Base-by-base conservation (phyloP, 202 grass and related monocot genomes). In the Hordeum pubiflorum region DNA sequence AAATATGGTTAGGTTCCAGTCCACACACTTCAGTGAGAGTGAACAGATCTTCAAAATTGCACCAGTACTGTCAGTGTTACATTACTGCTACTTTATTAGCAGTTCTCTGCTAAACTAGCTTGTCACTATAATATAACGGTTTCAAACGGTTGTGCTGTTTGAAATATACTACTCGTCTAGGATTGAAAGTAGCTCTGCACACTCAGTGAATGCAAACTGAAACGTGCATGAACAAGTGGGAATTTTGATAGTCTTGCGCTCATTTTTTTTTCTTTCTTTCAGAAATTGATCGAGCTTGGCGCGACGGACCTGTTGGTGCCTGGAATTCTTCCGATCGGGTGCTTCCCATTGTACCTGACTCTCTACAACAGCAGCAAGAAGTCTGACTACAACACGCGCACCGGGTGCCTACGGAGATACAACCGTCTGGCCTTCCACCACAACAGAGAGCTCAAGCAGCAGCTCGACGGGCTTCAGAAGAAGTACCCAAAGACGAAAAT, bases 331-430 rank as follows among this genome's bases (percentile, higher is more conserved):
- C 92, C 95, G 13, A 91, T 91, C 10, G 95, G 94, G 48, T 97
- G 95, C 84, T 94, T 97, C 72, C 92, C 95, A 0, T 8, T 97
- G 72, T 97, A 97, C 77, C 74, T 97, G 70, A 94, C 94, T 4
- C 68, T 97, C 14, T 97, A 92, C 80, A 91, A 90, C 75, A 89
- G 83, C 57, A 92, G 83, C 80, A 89, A 39, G 4, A 87, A 89
- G 58, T n/a, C 81, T 0, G 92, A 93, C 54, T 97, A 94, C 79
- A 92, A 94, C 0, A 31, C 86, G 5, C 80, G 88, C 50, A 94
- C 88, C 0, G 92, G 92, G 7, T 97, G 95, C 88, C 88, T 94
- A 33, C 81, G 92, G 78, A 91, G 81, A 81, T 94, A 93, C 84
- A 97, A 97, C 72, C 58, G 88, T 27, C 78, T 97, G 9, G 88